Evolutionary conservation across 164 flowering plant genomes (phyloP).

Genomic region (Santalum album): DNA sequence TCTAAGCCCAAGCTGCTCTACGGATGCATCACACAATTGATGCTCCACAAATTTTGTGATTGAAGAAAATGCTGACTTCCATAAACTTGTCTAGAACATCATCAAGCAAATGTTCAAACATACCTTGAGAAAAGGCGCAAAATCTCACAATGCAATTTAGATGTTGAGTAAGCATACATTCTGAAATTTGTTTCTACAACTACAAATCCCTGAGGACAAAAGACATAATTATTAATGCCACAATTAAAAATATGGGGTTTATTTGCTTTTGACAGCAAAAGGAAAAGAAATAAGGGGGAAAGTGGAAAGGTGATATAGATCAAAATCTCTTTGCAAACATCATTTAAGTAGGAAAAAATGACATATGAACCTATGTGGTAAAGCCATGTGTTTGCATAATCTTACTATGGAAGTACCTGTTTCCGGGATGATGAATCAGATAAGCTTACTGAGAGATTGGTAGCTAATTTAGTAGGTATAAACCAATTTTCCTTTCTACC

Average conservation of each 20-base stretch:
- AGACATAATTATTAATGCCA: background rate
- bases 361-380: too few relatives aligned
- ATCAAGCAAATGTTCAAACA: too few relatives aligned
- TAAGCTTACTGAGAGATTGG: slow-evolving; percentile 85
- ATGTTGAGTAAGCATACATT: slow-evolving; percentile 84
- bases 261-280: background rate
- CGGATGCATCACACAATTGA: too few relatives aligned
- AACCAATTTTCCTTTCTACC: slow-evolving; percentile 99
- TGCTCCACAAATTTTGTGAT: too few relatives aligned
- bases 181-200: slow-evolving; percentile 95
- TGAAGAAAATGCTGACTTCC: too few relatives aligned
- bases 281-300: background rate
- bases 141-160: slow-evolving; percentile 87
- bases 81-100: too few relatives aligned
- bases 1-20: too few relatives aligned
- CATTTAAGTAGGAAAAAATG: background rate
- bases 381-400: too few relatives aligned
- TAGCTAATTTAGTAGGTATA: slow-evolving; percentile 85
- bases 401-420: slow-evolving; percentile 32
- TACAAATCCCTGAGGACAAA: slow-evolving; percentile 63
- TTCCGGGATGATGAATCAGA: slow-evolving; percentile 83
- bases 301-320: too few relatives aligned
- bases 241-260: too few relatives aligned
- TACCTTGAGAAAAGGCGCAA: slow-evolving; percentile 86
- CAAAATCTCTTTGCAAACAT: background rate